Evolutionary conservation across 345 rosid genomes (phyloP).

Genomic region (Isatis tinctoria): DNA sequence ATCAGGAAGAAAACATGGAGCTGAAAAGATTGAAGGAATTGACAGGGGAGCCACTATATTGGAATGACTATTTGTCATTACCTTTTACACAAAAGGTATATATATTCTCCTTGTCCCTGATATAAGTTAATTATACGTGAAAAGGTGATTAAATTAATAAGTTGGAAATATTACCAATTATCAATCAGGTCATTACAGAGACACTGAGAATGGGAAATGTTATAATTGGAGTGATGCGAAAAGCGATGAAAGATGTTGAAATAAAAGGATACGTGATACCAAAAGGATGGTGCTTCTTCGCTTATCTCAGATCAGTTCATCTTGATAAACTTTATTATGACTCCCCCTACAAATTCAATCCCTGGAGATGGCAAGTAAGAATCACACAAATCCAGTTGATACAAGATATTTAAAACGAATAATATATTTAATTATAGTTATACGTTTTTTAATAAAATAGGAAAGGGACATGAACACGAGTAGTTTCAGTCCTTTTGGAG

Average conservation of each 20-base stretch:
- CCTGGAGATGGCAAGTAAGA: conserved; percentile 98
- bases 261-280: conserved; percentile 84
- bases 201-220: conserved; percentile 89
- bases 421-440: not conserved
- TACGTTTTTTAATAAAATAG: conserved; percentile 29
- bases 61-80: conserved; percentile 80
- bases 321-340: conserved; percentile 80
- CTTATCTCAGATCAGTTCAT: conserved; percentile 89
- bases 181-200: conserved; percentile 81
- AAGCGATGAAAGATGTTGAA: conserved; percentile 74
- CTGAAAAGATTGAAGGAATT: conserved; percentile 61
- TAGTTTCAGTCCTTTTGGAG: conserved; percentile 92
- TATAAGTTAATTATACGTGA: not conserved
- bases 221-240: conserved; percentile 86
- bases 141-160: not conserved
- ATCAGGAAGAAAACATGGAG: conserved; percentile 80
- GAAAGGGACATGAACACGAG: conserved; percentile 49
- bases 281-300: conserved; percentile 88
- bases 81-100: conserved; percentile 82
- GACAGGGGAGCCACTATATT: conserved; percentile 55
- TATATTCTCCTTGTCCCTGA: not conserved
- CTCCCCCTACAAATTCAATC: conserved; percentile 78
- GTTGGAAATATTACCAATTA: not conserved
- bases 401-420: not conserved
- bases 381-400: not conserved